Evolutionary conservation across 2,329 filamentous ascomycete genomes (phyloP).

Genomic region (Salinomyces thailandicus): DNA sequence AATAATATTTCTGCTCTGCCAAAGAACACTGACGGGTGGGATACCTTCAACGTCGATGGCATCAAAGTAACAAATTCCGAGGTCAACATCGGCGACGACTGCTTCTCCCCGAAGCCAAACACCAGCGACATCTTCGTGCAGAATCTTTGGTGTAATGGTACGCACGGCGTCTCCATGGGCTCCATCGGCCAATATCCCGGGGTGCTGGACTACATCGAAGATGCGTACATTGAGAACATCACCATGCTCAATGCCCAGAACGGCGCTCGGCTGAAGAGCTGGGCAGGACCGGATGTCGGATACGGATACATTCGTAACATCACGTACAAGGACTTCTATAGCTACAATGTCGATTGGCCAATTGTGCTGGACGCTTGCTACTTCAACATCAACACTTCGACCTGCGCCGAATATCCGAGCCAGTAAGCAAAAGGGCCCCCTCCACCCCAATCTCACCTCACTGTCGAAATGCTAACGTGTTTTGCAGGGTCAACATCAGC

Average conservation of each 20-base stretch:
- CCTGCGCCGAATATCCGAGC: background rate
- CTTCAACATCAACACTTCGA: background rate
- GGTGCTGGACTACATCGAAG: constrained; percentile 38
- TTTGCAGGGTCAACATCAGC: background rate
- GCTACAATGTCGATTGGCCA: background rate
- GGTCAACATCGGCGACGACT: constrained; percentile 2
- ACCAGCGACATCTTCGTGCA: constrained; percentile 1
- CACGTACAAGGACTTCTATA: constrained; percentile 44
- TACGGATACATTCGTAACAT: constrained; percentile 41
- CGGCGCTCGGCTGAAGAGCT: constrained; percentile 43
- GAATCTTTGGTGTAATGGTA: background rate
- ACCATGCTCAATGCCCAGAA: constrained; percentile 38
- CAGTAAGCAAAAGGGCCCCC: background rate
- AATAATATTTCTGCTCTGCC: background rate
- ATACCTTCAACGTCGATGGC: background rate
- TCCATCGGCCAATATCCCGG: constrained; percentile 38
- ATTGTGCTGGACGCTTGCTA: background rate
- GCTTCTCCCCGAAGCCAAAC: constrained; percentile 1
- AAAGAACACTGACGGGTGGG: constrained; percentile 1
- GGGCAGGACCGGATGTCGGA: constrained; percentile 31
- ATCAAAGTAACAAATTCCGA: background rate
- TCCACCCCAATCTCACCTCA: background rate
- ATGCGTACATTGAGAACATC: constrained; percentile 35
- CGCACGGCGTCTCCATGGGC: constrained; percentile 46
- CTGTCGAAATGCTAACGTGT: background rate